These are phyloP conservation scores for Solanum rostratum DNA, from an alignment of 257 asterid genomes.

Conservation along the genomic window DNA sequence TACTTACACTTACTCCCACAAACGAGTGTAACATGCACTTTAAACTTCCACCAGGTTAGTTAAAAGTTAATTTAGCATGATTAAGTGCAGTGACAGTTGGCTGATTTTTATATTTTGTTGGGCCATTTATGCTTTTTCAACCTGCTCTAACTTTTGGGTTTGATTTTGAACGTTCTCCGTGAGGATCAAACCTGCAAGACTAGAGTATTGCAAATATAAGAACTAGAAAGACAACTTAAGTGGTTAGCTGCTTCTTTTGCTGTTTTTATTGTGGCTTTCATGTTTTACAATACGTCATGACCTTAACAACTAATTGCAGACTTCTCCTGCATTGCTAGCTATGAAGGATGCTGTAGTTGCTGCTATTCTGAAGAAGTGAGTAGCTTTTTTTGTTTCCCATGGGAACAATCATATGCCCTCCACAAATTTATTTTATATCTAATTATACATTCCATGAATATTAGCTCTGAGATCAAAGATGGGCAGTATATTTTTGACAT, in stretches of 20 bases:
- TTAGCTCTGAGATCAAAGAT: constrained; percentile 82
- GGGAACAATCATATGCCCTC: constrained; percentile 1
- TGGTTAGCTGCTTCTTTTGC: neutral
- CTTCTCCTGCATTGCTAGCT: constrained; percentile 67
- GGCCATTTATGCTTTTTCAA: neutral
- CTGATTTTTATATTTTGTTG: neutral
- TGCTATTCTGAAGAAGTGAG: constrained; percentile 75
- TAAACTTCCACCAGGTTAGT: constrained; percentile 84
- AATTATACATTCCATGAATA: constrained; percentile 2
- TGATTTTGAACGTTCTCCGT: neutral
- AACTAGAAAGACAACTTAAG: neutral
- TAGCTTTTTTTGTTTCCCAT: constrained; percentile 2
- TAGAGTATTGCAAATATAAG: neutral
- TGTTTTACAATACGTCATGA: constrained; percentile 1
- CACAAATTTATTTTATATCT: neutral
- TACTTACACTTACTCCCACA: constrained; percentile 74
- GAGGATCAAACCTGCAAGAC: neutral
- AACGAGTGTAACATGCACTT: constrained; percentile 67
- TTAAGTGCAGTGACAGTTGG: neutral
- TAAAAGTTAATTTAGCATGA: neutral
- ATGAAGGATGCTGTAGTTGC: constrained; percentile 54
- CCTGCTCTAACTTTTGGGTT: neutral
- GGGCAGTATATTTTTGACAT: constrained; percentile 84
- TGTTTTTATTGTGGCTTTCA: neutral
- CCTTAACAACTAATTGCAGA: constrained; percentile 42